Evolutionary conservation across 352 stramenopile genomes (phyloP).

Genomic region (Phytophthora boehmeriae): DNA sequence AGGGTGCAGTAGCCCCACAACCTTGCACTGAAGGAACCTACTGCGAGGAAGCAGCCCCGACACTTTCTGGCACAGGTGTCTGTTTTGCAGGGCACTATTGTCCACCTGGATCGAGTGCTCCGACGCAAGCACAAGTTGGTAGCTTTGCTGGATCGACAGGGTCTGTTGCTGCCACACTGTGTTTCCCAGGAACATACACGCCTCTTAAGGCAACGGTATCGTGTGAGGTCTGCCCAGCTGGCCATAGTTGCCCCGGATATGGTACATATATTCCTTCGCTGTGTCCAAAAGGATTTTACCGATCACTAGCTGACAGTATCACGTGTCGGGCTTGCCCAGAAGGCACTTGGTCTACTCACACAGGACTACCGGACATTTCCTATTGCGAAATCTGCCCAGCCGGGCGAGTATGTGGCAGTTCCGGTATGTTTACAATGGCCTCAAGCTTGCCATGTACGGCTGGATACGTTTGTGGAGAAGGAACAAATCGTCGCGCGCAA

Average conservation of each 20-base stretch:
- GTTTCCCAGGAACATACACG: constrained; percentile 97
- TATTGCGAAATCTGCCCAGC: constrained; percentile 95
- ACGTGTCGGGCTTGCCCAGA: constrained; percentile 95
- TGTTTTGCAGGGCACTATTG: constrained; percentile 98
- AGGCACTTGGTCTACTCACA: constrained; percentile 94
- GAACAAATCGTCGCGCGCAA: constrained; percentile 90
- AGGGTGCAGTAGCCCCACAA: constrained; percentile 89
- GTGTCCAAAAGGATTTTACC: constrained; percentile 93
- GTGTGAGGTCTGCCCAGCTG: constrained; percentile 94
- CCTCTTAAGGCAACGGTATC: constrained; percentile 86
- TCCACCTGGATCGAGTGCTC: constrained; percentile 86
- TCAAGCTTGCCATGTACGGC: constrained; percentile 90
- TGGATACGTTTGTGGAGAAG: constrained; percentile 94
- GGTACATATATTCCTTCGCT: constrained; percentile 97
- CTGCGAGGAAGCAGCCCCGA: constrained; percentile 87
- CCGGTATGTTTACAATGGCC: constrained; percentile 86
- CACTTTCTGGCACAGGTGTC: constrained; percentile 74
- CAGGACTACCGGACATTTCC: constrained; percentile 94
- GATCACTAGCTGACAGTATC: constrained; percentile 94
- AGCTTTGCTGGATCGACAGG: constrained; percentile 90
- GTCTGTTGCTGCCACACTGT: constrained; percentile 93
- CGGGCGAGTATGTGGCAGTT: constrained; percentile 93
- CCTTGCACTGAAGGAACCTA: constrained; percentile 95
- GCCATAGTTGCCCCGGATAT: constrained; percentile 93
- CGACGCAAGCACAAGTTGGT: constrained; percentile 91